Evolutionary conservation across 805 yeast species (phyloP).

Genomic region (Barnettozyma populi): DNA sequence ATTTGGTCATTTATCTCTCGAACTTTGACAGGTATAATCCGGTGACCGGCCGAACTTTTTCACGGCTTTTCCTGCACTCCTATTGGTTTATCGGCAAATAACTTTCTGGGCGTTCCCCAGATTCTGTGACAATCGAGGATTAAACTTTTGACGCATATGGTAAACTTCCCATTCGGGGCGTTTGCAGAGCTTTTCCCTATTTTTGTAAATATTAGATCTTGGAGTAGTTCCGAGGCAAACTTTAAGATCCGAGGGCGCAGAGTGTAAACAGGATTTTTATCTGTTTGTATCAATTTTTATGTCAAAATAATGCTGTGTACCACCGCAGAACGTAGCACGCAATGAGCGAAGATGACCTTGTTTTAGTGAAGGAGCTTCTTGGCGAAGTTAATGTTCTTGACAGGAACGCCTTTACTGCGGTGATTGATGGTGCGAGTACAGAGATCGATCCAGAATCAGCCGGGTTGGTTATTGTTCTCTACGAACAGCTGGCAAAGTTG

Average conservation of each 20-base stretch:
- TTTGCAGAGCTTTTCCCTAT: background rate
- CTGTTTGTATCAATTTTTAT: background rate
- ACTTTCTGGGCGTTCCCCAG: background rate
- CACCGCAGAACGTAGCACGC: no score
- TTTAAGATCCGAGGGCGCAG: no score
- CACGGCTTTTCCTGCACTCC: background rate
- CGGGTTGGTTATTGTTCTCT: background rate
- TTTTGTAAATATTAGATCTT: no score
- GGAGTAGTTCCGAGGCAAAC: no score
- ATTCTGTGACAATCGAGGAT: background rate
- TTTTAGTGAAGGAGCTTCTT: background rate
- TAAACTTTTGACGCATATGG: background rate
- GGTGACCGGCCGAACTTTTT: background rate
- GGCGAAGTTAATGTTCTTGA: background rate
- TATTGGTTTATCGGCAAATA: background rate
- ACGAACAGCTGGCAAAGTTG: background rate
- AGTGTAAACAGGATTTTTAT: background rate
- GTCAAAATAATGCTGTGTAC: background rate
- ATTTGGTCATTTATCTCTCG: background rate
- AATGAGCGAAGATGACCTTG: background rate
- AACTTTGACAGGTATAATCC: background rate
- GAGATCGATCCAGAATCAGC: background rate
- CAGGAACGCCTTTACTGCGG: background rate
- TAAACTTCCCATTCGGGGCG: background rate
- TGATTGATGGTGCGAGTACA: background rate